Base-by-base conservation (phyloP, 805 yeast species). In the Ogataea paradorogensis region DNA sequence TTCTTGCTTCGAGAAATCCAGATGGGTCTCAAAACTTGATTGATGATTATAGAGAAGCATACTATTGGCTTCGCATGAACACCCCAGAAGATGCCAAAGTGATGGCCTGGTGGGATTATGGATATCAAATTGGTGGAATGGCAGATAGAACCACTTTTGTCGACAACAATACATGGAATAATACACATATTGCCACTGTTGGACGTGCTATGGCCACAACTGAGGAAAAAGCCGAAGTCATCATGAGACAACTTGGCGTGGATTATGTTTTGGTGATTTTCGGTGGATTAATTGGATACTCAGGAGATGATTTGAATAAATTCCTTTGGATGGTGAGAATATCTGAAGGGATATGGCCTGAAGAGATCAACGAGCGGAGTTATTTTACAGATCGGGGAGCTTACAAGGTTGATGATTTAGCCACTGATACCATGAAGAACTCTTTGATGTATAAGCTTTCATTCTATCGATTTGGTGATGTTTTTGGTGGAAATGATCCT, bases 21-120 rank as follows among this genome's bases (percentile, higher is more conserved):
- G 96, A 93, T 59, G 99, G 99, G 1, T 76, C 86, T 13, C 82
- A 78, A 51, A 73, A 75, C 45, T 69, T 91, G 51, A 93, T 93
- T 58, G 99, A 93, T 64, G 99, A 93, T 65, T 93, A 83, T 73
- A 81, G 99, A 67, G 99, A 93, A 71, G 99, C 98, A 9, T 93
- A 93, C 70, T 93, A 91, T 64, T 93, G 99, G 99, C 72, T 93
- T 55, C 81, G 99, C 59, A 90, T 91, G 96, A 93, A 93, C 69
- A 93, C 99, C 1, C 80, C 85, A 3, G 96, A 93, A 62, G 98
- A 93, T 61, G 85, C 97, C 25, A 90, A 86, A 64, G 84, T 93
- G 46, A 88, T 95, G 84, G 83, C 97, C 9, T 93, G 99, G 99
- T 93, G 99, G 99, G 99, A 95, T 71, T 95, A 95, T 60, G 99